Base-by-base conservation (phyloP, 306 rosid species). In the Glycine tomentella region DNA sequence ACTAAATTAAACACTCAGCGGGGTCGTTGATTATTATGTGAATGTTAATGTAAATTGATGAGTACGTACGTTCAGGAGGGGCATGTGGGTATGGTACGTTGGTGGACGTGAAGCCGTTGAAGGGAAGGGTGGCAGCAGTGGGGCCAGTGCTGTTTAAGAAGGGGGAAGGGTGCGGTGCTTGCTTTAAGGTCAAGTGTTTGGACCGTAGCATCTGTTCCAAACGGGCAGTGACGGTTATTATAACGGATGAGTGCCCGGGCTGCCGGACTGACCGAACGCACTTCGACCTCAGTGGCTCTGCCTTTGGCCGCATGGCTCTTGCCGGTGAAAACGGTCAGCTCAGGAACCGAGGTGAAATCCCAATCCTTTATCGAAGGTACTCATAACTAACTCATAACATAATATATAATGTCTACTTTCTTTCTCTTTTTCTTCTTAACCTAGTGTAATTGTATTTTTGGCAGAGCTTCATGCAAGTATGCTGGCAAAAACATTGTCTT, bases 201-300 rank as follows among this genome's bases (percentile, higher is more conserved):
- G 99, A 95, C 84, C 44, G 34, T 7, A 82, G 75, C 81, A 90
- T 95, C 25, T 95, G 99, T 70, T 67, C 97, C 1, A 83, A 89
- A 52, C 88, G 99, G 20, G 91, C 99, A 2, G 99, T 91, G 76
- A 93, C 97, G 6, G 88, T 95, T 52, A 91, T 93, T 8, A 86
- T 93, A 17, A 93, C 95, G 0, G 99, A 95, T 70, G 97, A 95
- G 75, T 93, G 99, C 50, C 99, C 99, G 0, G 97, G 98, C 0
- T 89, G 97, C 72, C 73, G 92, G 2, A 44, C 83, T 4, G 99
- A 90, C 11, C 69, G 82, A 13, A 84, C 94, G 70, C 99, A 95
- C 53, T 95, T 95, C 56, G 99, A 93, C 86, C 95, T 95, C 16
- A 95, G 99, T 38, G 99, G 99, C 40, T 90, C 98, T 0, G 97